phyloP scores from a whole-genome alignment of 306 rosid genomes.

The Ochetophila trinervis region DNA sequence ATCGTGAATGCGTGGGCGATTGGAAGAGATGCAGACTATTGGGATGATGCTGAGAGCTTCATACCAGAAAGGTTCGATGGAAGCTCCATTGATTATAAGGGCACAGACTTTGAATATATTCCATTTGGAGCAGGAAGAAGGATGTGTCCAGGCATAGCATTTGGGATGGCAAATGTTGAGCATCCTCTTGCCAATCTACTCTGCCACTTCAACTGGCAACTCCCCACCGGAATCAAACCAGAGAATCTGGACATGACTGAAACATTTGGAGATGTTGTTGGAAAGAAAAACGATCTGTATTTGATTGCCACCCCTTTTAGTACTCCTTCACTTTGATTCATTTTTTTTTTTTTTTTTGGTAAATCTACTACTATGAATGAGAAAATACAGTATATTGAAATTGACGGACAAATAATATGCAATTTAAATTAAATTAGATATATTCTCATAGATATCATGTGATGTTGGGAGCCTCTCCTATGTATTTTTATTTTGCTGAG shows the following conservation, averaged over 20 bases:
- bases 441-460: too few species aligned
- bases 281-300: neutral
- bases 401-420: too few species aligned
- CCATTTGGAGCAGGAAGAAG: constrained; percentile 3
- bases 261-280: neutral
- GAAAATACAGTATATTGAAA: too few species aligned
- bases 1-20: neutral
- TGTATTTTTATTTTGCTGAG: too few species aligned
- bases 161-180: neutral
- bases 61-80: constrained; percentile 1
- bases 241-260: constrained; percentile 5
- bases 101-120: neutral
- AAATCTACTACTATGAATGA: too few species aligned
- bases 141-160: neutral
- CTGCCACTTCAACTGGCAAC: neutral
- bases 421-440: too few species aligned
- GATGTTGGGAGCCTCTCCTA: too few species aligned
- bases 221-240: neutral
- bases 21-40: constrained; percentile 2
- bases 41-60: constrained; percentile 1
- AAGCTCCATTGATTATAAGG: neutral
- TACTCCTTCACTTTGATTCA: neutral
- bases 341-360: too few species aligned
- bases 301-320: neutral
- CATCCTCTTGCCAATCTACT: constrained; percentile 3